Percentiles rank a stretch among this genome's conserved stretches.
phyloP scores from a whole-genome alignment of 345 rosid genomes.

The Pugionium cornutum region DNA sequence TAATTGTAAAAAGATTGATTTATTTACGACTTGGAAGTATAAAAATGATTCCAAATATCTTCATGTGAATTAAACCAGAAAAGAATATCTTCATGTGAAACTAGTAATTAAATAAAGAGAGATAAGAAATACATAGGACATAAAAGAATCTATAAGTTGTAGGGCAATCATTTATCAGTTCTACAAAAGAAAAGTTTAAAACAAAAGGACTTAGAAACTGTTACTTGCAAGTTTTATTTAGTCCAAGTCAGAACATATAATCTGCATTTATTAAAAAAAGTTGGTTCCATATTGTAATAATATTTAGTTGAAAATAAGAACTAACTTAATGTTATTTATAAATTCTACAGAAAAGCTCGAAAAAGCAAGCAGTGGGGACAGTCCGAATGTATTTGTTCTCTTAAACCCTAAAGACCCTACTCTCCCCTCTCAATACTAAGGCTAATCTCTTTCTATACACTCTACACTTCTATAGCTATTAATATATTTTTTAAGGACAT shows the following conservation, averaged over 20 bases:
- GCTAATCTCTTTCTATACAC: slow-evolving; percentile 28
- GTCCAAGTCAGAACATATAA: slow-evolving; percentile 48
- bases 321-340: slow-evolving; percentile 16
- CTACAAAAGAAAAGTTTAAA: slow-evolving; percentile 15
- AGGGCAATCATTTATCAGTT: slow-evolving; percentile 33
- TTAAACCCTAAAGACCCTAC: slow-evolving; percentile 44
- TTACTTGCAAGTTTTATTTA: slow-evolving; percentile 48
- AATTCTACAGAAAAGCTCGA: slow-evolving; percentile 16
- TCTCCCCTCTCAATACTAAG: slow-evolving; percentile 38
- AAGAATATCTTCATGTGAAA: slow-evolving; percentile 6
- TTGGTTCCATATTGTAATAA: slow-evolving; percentile 23
- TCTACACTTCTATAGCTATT: slow-evolving; percentile 18
- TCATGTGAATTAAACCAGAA: too few species aligned
- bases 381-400: slow-evolving; percentile 46
- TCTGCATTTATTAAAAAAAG: slow-evolving; percentile 37
- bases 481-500: not conserved
- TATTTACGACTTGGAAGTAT: not conserved
- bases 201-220: slow-evolving; percentile 36
- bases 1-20: not conserved
- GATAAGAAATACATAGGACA: slow-evolving; percentile 13
- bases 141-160: slow-evolving; percentile 19
- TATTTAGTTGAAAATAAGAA: not conserved
- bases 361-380: slow-evolving; percentile 46
- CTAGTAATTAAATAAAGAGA: slow-evolving; percentile 17
- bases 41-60: too few species aligned